Conservation (phyloP, 371 early-diverging fungal genomes). For the Chytridium lagenaria region DNA sequence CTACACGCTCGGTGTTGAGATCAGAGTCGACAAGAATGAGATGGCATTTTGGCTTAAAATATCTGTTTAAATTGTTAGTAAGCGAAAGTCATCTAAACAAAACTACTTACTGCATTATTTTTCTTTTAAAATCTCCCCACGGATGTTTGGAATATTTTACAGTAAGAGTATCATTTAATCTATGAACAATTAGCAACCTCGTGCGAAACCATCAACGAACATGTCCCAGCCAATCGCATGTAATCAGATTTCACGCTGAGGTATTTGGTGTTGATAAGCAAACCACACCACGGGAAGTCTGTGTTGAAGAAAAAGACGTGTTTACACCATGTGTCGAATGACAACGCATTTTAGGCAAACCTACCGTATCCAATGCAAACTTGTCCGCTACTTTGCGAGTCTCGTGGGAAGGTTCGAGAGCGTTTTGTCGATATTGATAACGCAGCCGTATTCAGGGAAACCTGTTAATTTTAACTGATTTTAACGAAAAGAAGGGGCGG, state of each 20-base stretch:
- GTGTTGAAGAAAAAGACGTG: not conserved
- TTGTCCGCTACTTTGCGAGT: slow-evolving; percentile 2
- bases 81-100: not conserved
- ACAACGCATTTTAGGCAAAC: too few species aligned
- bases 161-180: slow-evolving; percentile 52
- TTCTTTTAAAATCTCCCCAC: slow-evolving; percentile 50
- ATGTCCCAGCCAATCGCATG: slow-evolving; percentile 48
- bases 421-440: slow-evolving; percentile 66
- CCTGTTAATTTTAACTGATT: slow-evolving; percentile 46
- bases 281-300: slow-evolving; percentile 89
- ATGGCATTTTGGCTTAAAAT: slow-evolving; percentile 61
- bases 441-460: slow-evolving; percentile 65
- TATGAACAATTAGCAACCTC: slow-evolving; percentile 24
- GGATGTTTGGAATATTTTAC: slow-evolving; percentile 50
- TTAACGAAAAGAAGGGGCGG: not conserved
- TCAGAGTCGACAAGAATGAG: slow-evolving; percentile 63
- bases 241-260: slow-evolving; percentile 73
- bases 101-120: slow-evolving; percentile 50
- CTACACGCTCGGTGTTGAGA: slow-evolving; percentile 61
- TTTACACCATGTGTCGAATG: too few species aligned
- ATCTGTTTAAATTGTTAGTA: slow-evolving; percentile 38
- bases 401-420: slow-evolving; percentile 68
- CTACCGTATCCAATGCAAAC: slow-evolving; percentile 23
- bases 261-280: slow-evolving; percentile 65
- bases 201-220: slow-evolving; percentile 17